Conservation (phyloP, 2,329 filamentous ascomycete species). For the Basipetospora chlamydospora region DNA sequence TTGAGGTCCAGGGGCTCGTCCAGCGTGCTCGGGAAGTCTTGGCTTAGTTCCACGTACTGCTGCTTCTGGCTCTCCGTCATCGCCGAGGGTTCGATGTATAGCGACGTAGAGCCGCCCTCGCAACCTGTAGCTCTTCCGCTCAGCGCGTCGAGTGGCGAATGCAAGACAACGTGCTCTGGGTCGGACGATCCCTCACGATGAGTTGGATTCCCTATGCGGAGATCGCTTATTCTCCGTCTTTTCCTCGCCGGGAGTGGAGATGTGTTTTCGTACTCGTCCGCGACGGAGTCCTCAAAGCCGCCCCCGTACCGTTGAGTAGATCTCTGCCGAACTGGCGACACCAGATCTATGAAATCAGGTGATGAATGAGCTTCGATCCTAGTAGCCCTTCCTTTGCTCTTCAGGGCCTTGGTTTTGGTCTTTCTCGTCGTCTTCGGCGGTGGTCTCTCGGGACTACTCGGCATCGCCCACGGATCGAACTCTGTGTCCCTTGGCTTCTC, state of each 20-base stretch:
- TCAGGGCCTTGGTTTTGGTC: background rate
- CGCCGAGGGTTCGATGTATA: constrained; percentile 14
- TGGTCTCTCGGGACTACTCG: constrained; percentile 23
- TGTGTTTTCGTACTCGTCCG: too few relatives aligned
- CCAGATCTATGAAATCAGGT: background rate
- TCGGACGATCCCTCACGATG: too few relatives aligned
- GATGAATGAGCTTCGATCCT: background rate
- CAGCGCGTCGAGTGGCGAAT: too few relatives aligned
- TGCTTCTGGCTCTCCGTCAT: constrained; percentile 22
- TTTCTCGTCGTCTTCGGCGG: background rate
- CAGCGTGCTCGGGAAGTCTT: constrained; percentile 9
- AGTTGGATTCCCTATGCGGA: background rate
- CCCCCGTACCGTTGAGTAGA: too few relatives aligned
- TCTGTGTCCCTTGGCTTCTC: constrained; percentile 8
- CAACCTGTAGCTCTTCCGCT: constrained; percentile 7
- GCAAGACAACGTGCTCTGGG: too few relatives aligned
- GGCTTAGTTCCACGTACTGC: constrained; percentile 17
- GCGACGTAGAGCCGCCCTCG: background rate
- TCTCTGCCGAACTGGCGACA: constrained; percentile 1
- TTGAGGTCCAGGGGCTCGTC: constrained; percentile 2
- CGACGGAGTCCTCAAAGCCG: too few relatives aligned
- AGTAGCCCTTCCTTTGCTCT: background rate
- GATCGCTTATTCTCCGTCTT: background rate
- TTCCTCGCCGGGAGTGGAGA: too few relatives aligned
- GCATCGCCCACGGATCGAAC: constrained; percentile 28